Evolutionary conservation across 306 rosid species (phyloP).

Genomic region (Pyrus pyrifolia): DNA sequence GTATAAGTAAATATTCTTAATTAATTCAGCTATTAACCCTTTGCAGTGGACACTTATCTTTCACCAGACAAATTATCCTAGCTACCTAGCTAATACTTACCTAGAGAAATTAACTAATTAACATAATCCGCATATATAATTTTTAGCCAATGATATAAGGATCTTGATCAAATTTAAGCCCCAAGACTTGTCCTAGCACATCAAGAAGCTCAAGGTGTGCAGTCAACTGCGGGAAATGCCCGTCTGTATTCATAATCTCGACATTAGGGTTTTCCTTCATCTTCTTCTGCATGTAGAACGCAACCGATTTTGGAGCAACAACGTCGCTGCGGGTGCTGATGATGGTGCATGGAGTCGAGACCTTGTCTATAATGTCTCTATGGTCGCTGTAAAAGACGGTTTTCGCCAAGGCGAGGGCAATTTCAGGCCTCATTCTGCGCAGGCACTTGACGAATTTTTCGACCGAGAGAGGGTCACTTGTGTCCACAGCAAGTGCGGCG

Average conservation of each 20-base stretch:
- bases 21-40: neutral
- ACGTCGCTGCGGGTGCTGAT: slow-evolving; percentile 50
- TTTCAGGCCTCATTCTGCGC: slow-evolving; percentile 43
- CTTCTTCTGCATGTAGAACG: slow-evolving; percentile 55
- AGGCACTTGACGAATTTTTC: slow-evolving; percentile 45
- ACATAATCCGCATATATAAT: neutral
- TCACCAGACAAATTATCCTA: neutral
- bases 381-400: slow-evolving; percentile 57
- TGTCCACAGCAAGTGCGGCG: slow-evolving; percentile 39
- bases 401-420: slow-evolving; percentile 50
- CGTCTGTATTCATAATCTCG: slow-evolving; percentile 38
- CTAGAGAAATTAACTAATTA: neutral
- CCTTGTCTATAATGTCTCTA: slow-evolving; percentile 56
- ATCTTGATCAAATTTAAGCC: slow-evolving; percentile 21
- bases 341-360: slow-evolving; percentile 68
- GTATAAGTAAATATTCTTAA: neutral
- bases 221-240: slow-evolving; percentile 82
- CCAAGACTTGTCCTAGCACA: slow-evolving; percentile 44
- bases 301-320: slow-evolving; percentile 54
- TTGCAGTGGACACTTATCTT: neutral
- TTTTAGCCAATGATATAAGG: neutral
- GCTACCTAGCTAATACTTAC: neutral
- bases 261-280: slow-evolving; percentile 55
- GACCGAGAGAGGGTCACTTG: slow-evolving; percentile 46
- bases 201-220: slow-evolving; percentile 60